Evolutionary conservation across 2,329 filamentous ascomycete genomes (phyloP).

Genomic region (Arthrobotrys sphaeroides): DNA sequence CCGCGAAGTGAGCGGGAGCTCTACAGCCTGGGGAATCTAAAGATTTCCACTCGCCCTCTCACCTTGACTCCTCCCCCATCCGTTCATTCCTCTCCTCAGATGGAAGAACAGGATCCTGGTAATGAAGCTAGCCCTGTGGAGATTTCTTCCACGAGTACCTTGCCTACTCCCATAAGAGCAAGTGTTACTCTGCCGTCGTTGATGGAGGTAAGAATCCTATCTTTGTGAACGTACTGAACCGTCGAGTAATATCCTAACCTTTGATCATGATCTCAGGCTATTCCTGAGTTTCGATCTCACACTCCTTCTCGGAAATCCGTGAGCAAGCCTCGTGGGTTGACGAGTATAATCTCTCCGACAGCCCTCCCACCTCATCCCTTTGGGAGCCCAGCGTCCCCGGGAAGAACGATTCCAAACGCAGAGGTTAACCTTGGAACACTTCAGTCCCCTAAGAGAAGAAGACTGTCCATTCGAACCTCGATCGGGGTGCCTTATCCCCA

Average conservation of each 20-base stretch:
- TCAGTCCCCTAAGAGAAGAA: slow-evolving; percentile 45
- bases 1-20: slow-evolving; percentile 51
- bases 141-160: slow-evolving; percentile 21
- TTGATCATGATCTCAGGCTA: slow-evolving; percentile 55
- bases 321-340: slow-evolving; percentile 52
- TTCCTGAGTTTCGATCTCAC: slow-evolving; percentile 57
- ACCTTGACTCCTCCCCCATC: slow-evolving; percentile 52
- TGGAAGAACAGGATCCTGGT: slow-evolving; percentile 52
- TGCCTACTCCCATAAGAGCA: slow-evolving; percentile 26
- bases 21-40: slow-evolving; percentile 41
- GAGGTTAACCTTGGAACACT: slow-evolving; percentile 45
- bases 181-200: slow-evolving; percentile 54
- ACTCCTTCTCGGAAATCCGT: slow-evolving; percentile 52
- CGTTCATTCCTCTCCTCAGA: slow-evolving; percentile 52
- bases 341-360: slow-evolving; percentile 50
- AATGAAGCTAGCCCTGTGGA: slow-evolving; percentile 52
- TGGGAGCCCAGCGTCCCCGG: slow-evolving; percentile 46
- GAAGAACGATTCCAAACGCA: slow-evolving; percentile 48
- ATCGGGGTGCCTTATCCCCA: slow-evolving; percentile 50
- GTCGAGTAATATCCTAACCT: slow-evolving; percentile 28
- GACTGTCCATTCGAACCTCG: slow-evolving; percentile 47
- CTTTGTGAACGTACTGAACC: not conserved
- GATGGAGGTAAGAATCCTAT: slow-evolving; percentile 55
- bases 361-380: slow-evolving; percentile 51
- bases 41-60: slow-evolving; percentile 50